Percentiles rank a stretch among this genome's conserved stretches.
Evolutionary conservation across 2,329 filamentous ascomycete genomes (phyloP).

Genomic region (Monosporascus sp.): DNA sequence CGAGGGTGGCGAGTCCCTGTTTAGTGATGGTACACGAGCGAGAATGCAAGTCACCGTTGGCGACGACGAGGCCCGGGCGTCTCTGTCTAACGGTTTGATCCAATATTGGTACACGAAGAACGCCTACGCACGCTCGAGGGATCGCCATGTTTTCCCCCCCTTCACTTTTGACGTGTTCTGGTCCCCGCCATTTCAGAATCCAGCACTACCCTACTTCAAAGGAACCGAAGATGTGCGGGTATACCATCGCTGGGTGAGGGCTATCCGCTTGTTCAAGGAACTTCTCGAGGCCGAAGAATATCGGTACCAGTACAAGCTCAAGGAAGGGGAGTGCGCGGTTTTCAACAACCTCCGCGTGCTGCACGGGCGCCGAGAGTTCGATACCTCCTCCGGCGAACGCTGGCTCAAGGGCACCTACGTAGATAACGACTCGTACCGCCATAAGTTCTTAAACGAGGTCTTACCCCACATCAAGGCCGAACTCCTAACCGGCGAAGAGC

Average conservation of each 20-base stretch:
- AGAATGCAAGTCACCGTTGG: constrained; percentile 34
- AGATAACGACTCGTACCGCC: constrained; percentile 32
- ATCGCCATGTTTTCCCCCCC: constrained; percentile 39
- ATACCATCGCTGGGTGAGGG: constrained; percentile 37
- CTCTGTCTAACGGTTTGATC: constrained; percentile 30
- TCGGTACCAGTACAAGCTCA: constrained; percentile 66
- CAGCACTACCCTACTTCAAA: constrained; percentile 13
- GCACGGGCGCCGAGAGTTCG: constrained; percentile 76
- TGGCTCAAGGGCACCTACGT: constrained; percentile 88
- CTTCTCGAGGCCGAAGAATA: constrained; percentile 52
- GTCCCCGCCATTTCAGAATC: constrained; percentile 75
- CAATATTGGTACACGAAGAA: constrained; percentile 18
- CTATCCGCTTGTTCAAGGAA: constrained; percentile 50
- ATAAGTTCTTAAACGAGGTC: constrained; percentile 3
- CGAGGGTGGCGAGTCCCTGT: constrained; percentile 77
- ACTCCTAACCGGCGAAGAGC: not conserved
- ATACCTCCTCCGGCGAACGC: constrained; percentile 58
- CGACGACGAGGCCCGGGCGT: constrained; percentile 18
- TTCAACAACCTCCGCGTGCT: constrained; percentile 85
- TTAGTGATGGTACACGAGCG: constrained; percentile 68
- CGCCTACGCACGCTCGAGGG: constrained; percentile 50
- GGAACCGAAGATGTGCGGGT: not conserved
- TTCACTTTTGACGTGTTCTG: constrained; percentile 48
- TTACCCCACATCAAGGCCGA: no score
- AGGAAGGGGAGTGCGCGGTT: constrained; percentile 82